Evolutionary conservation across 768 basidiomycete genomes (phyloP), one percentile per base, ranked within the genome.

Genomic region (Cystobasidium ongulense): DNA sequence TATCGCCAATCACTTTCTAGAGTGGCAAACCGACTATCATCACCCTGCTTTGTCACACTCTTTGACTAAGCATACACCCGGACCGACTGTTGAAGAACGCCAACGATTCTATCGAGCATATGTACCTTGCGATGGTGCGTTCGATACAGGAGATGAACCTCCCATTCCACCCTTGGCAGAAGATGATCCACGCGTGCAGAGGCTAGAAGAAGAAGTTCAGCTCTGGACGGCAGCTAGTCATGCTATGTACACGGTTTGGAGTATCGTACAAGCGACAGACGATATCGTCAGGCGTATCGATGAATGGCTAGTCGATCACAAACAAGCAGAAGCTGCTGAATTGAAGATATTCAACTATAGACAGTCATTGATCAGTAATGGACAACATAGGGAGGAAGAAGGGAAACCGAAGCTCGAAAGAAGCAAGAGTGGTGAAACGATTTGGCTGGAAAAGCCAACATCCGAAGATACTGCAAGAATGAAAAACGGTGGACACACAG

Each of bases 191-290:
- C 82, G 85, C 73, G 81, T 90, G 25, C 81, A 82, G 23, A 84
- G 83, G 63, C 81, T 98, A 43, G 92, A 95, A 75, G 82, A 84
- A 36, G 90, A 94, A 80, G 91, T 98, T 41, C 84, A 82, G 54
- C 83, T 87, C 11, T 99, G 96, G 96, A 89, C 90, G 77, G 90
- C 94, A 13, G 88, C 91, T 2, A 89, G 89, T 25, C 91, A 93
- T 77, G 92, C 86, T 15, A 88, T 89, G 86, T 98, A 95, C 93
- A 88, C 90, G 7, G 82, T 97, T 53, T 99, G 96, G 96, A 92
- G 90, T 8, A 84, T 98, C 76, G 87, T 98, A 3, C 92, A 95
- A 81, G 92, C 91, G 5, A 86, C 86, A 75, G 90, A 91, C 76
- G 86, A 88, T 76, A 75, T 91, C 7, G 85, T 88, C 77, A 84